A percentile compares a stretch with the other conserved stretches of the same genome.
These are phyloP conservation scores for Boletellus emodensis DNA, from an alignment of 768 basidiomycete genomes.

Conservation along the genomic window DNA sequence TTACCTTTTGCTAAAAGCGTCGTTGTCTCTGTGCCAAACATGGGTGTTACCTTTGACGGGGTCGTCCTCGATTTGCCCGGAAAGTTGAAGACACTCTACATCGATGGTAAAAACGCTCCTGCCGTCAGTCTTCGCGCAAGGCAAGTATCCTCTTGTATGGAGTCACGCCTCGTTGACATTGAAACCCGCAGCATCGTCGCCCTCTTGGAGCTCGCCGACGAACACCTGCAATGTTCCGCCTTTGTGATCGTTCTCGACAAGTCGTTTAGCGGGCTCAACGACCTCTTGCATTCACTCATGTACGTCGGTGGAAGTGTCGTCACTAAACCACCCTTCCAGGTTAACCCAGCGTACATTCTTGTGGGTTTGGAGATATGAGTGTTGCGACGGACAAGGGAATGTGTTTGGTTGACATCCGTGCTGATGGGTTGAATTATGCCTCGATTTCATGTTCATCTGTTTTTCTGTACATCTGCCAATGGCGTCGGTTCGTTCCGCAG, in stretches of 20 bases:
- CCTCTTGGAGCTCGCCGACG: conserved; percentile 83
- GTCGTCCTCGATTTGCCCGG: conserved; percentile 73
- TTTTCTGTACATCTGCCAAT: conserved; percentile 11
- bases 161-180: conserved; percentile 2
- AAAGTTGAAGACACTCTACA: conserved; percentile 72
- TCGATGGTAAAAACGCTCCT: conserved; percentile 79
- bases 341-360: conserved; percentile 73
- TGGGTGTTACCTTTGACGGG: conserved; percentile 71
- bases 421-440: conserved; percentile 22
- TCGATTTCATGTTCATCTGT: background rate
- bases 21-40: conserved; percentile 62
- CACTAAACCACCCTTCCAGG: conserved; percentile 72
- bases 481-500: background rate
- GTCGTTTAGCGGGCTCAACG: conserved; percentile 63
- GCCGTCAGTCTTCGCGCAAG: conserved; percentile 80
- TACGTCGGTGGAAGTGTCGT: conserved; percentile 88
- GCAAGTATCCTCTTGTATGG: conserved; percentile 35
- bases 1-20: conserved; percentile 75
- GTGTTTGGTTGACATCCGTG: conserved; percentile 17
- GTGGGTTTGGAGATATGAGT: conserved; percentile 79
- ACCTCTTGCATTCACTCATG: conserved; percentile 84
- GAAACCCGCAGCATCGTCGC: conserved; percentile 65
- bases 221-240: conserved; percentile 71
- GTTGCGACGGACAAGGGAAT: conserved; percentile 26
- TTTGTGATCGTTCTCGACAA: conserved; percentile 80